These are phyloP conservation scores for Fraxinus velutina DNA, from an alignment of 305 asterid species.

Conservation along the genomic window DNA sequence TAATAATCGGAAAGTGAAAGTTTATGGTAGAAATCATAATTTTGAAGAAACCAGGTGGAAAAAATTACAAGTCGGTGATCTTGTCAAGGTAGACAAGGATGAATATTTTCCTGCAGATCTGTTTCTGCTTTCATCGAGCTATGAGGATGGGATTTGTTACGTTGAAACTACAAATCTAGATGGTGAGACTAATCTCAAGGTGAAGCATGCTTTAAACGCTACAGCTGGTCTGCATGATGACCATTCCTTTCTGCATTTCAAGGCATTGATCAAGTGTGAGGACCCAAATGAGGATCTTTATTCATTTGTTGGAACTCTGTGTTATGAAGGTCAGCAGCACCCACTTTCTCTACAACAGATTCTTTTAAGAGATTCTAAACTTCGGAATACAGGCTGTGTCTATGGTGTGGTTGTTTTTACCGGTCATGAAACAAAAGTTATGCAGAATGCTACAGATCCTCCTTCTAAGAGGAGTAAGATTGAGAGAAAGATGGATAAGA, in stretches of 20 bases:
- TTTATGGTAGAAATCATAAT: constrained; percentile 39
- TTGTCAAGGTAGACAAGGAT: constrained; percentile 77
- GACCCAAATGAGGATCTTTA: constrained; percentile 97
- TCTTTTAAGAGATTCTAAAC: constrained; percentile 81
- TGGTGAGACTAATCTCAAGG: constrained; percentile 95
- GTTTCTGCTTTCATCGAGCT: constrained; percentile 76
- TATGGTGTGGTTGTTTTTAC: constrained; percentile 84
- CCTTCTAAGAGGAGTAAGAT: constrained; percentile 96
- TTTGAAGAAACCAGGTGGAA: constrained; percentile 72
- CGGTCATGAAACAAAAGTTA: constrained; percentile 90
- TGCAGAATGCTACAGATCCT: constrained; percentile 89
- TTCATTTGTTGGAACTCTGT: constrained; percentile 70
- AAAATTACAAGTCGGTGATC: constrained; percentile 75
- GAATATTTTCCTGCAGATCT: constrained; percentile 92
- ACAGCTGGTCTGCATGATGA: constrained; percentile 60
- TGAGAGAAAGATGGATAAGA: constrained; percentile 84
- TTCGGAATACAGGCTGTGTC: constrained; percentile 66
- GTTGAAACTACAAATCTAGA: constrained; percentile 92
- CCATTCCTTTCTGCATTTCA: constrained; percentile 46
- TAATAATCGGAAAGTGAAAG: constrained; percentile 67
- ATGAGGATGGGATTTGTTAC: constrained; percentile 84
- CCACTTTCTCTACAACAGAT: constrained; percentile 81
- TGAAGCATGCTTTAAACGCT: constrained; percentile 75
- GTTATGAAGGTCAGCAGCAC: constrained; percentile 45
- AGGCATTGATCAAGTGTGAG: constrained; percentile 77